Conservation (phyloP, 441 rosid genomes). For the Euphorbia corollata region DNA sequence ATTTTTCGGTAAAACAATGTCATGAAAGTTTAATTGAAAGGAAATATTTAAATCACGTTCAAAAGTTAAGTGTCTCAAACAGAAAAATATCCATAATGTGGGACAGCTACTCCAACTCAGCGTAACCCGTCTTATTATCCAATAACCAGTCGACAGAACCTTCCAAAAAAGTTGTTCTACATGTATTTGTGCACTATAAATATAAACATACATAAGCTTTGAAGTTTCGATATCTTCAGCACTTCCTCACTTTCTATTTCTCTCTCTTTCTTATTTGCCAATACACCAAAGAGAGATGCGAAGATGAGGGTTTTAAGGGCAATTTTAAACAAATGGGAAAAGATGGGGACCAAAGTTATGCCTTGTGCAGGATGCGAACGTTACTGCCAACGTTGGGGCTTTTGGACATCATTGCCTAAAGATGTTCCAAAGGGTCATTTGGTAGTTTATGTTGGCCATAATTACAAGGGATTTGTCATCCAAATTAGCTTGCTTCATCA, state of each 20-base stretch:
- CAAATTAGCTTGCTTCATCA: conserved; percentile 57
- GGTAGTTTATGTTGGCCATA: conserved; percentile 78
- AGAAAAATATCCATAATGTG: too few relatives aligned
- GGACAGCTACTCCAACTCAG: too few relatives aligned
- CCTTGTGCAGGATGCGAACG: conserved; percentile 46
- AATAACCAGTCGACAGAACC: neutral
- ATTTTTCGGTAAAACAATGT: too few relatives aligned
- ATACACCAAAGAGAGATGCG: conserved; percentile 13
- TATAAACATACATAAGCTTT: neutral
- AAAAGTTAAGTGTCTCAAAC: too few relatives aligned
- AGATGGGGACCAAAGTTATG: conserved; percentile 38
- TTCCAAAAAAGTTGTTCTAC: neutral
- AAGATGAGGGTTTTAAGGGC: conserved; percentile 37
- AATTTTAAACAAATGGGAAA: conserved; percentile 50
- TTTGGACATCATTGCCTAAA: conserved; percentile 48
- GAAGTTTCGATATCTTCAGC: neutral
- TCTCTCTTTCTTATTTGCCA: neutral
- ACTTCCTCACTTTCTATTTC: conserved; percentile 15
- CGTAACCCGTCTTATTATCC: neutral
- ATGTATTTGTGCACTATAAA: conserved; percentile 22
- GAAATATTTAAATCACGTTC: too few relatives aligned
- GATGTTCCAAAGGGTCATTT: conserved; percentile 92
- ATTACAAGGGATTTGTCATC: conserved; percentile 60
- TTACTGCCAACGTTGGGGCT: conserved; percentile 37
- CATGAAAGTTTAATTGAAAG: too few relatives aligned